Conservation (phyloP, 495 filamentous ascomycete genomes). For the Aspergillus ostianus region DNA sequence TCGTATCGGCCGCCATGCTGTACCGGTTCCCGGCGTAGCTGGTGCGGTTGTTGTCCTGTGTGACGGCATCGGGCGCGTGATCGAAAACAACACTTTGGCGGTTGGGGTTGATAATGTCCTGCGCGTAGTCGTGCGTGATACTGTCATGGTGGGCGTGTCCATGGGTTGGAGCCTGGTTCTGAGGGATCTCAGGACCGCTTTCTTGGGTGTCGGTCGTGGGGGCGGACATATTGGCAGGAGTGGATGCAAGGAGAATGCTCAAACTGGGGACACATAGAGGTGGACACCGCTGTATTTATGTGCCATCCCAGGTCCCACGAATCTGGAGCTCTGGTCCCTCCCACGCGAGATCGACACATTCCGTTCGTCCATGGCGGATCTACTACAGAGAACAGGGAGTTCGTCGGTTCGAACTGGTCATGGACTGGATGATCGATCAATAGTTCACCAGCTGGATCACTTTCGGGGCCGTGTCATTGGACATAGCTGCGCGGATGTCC, state of each 20-base stretch:
- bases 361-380: background rate
- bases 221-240: background rate
- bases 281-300: background rate
- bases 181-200: background rate
- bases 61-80: background rate
- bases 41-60: background rate
- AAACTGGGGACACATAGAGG: background rate
- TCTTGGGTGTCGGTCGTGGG: background rate
- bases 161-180: background rate
- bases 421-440: background rate
- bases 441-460: background rate
- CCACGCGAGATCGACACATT: background rate
- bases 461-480: background rate
- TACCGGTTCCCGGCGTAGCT: background rate
- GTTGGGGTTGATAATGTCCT: background rate
- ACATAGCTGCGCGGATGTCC: background rate
- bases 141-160: background rate
- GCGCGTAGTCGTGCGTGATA: background rate
- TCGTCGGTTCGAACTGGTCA: background rate
- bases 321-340: background rate
- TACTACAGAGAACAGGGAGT: constrained; percentile 9
- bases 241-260: no score
- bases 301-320: background rate
- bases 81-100: background rate
- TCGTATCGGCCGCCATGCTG: background rate